Percentiles rank a stretch among this genome's conserved stretches.
Evolutionary conservation across 768 basidiomycete genomes (phyloP).

Genomic region (Podaxis sp.): DNA sequence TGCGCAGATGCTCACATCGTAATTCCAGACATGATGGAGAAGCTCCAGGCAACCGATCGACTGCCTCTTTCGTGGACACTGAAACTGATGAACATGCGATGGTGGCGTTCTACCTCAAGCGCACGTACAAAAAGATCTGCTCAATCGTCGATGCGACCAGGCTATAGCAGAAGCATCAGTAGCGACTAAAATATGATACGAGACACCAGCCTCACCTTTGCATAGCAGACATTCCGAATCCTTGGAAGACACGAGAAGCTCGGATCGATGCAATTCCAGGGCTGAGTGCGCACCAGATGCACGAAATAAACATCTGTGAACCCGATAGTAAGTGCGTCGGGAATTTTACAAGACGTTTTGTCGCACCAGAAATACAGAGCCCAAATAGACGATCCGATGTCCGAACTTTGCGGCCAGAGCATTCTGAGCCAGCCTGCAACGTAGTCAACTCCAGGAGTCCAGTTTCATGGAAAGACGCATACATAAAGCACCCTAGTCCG

Average conservation of each 20-base stretch:
- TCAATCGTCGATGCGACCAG: slow-evolving; percentile 39
- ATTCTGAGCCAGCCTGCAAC: slow-evolving; percentile 31
- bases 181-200: not conserved
- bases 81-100: not conserved
- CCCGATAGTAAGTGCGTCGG: not conserved
- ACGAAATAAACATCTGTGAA: slow-evolving; percentile 37
- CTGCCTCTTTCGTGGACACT: slow-evolving; percentile 41
- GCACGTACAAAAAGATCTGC: slow-evolving; percentile 33
- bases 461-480: not conserved
- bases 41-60: slow-evolving; percentile 40
- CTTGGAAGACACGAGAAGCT: slow-evolving; percentile 40
- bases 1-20: slow-evolving; percentile 26
- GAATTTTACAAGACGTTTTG: not conserved
- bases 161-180: slow-evolving; percentile 17
- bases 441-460: not conserved
- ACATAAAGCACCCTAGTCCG: slow-evolving; percentile 40
- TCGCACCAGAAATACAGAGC: slow-evolving; percentile 34
- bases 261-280: slow-evolving; percentile 36
- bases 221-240: slow-evolving; percentile 39
- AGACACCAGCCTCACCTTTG: slow-evolving; percentile 26
- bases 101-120: not conserved
- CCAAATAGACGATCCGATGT: slow-evolving; percentile 39
- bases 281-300: slow-evolving; percentile 40
- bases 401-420: slow-evolving; percentile 39
- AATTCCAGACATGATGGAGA: slow-evolving; percentile 38